phyloP scores from a whole-genome alignment of 2,329 filamentous ascomycete species.

The Stemphylium beticola region DNA sequence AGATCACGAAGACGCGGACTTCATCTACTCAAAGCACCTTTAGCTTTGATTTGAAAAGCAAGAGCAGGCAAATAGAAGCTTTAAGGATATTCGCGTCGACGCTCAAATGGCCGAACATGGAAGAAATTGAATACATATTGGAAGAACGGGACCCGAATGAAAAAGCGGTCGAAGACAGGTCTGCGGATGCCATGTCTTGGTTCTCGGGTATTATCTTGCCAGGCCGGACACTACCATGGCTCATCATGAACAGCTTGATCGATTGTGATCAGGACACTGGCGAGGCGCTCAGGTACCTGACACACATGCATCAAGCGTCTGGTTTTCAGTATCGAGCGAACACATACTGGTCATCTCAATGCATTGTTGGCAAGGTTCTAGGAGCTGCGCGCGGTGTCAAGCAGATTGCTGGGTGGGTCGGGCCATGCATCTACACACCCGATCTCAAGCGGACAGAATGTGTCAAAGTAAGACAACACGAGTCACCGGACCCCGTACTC shows the following conservation, averaged over 20 bases:
- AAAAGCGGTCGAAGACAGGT: constrained; percentile 62
- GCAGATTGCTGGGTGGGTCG: constrained; percentile 75
- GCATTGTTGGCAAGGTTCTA: constrained; percentile 77
- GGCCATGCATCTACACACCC: constrained; percentile 70
- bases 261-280: constrained; percentile 74
- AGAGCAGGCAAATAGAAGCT: constrained; percentile 71
- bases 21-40: constrained; percentile 56
- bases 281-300: constrained; percentile 69
- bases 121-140: constrained; percentile 67
- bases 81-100: constrained; percentile 71
- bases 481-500: constrained; percentile 61
- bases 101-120: constrained; percentile 79
- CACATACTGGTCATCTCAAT: constrained; percentile 77
- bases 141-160: constrained; percentile 61
- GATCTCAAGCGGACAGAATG: constrained; percentile 74
- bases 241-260: constrained; percentile 79
- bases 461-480: constrained; percentile 68
- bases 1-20: constrained; percentile 65
- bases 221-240: constrained; percentile 72
- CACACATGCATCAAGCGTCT: constrained; percentile 70
- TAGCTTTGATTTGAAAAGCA: constrained; percentile 68
- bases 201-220: constrained; percentile 77
- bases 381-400: constrained; percentile 70
- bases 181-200: constrained; percentile 77
- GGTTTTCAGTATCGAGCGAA: constrained; percentile 80